Evolutionary conservation across 108 stramenopile genomes (phyloP), one percentile per base, ranked within the genome.

Genomic region (Cyclotella sp.): DNA sequence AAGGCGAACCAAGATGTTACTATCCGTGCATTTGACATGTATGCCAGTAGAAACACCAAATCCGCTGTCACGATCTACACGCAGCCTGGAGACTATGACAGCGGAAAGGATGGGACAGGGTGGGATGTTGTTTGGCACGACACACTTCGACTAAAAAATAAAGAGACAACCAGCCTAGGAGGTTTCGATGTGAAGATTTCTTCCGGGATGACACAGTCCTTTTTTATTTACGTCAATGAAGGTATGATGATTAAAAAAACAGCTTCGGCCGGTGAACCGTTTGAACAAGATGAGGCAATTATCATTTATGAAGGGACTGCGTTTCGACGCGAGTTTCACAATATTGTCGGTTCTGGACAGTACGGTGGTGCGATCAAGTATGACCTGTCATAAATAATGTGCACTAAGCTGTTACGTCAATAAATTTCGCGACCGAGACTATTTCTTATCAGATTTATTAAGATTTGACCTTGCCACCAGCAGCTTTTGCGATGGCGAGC

Each of bases 401-500:
- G 34, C 34, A 34, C 4, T 6, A 34, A 34, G 34, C 34, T 5
- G 34, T 34, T 6, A 34, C 6, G 6, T 6, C 34, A 34, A 2
- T 2, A 34, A 6, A 34, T 6, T 34, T 6, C 2, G 34, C 2
- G 34, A 34, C 34, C 2, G 2, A 34, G 34, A 34, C 34, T 6
- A 6, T n/a, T 49, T 49, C 47, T 49, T 49, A n/a, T n/a, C 9
- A 49, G 18, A n/a, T 49, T 49, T 9, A 49, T 49, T 49, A 49
- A 3, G 47, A 55, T 34, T 39, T 61, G 3, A 30, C 44, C 30
- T 77, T 84, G 19, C 83, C 95, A 61, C 91, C 93, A 14, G 92
- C 90, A 44, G 93, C 91, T 55, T 77, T 73, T 16, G 87, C 90
- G 47, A 96, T 81, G 30, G 88, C 86, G 34, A 83, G 42, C 64